Evolutionary conservation across 768 basidiomycete species (phyloP).

Genomic region (Mycena olivaceomarginata): DNA sequence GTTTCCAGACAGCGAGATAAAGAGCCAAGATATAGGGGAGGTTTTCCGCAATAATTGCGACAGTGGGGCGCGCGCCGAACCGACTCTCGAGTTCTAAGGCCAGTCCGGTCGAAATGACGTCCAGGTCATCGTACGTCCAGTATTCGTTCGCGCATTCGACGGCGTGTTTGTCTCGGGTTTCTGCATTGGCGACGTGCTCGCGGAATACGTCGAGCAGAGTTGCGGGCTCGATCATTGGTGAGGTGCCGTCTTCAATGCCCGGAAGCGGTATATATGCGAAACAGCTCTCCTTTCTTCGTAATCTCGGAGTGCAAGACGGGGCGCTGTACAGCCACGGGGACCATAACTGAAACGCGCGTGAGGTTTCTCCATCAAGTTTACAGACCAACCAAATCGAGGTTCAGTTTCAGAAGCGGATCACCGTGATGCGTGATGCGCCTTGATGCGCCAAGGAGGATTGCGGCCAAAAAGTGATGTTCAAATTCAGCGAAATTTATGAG

Average conservation of each 20-base stretch:
- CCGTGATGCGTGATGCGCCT: too few relatives aligned
- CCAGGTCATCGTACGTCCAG: slow-evolving; percentile 59
- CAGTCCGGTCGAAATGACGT: slow-evolving; percentile 55
- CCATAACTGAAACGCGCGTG: too few relatives aligned
- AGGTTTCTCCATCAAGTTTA: too few relatives aligned
- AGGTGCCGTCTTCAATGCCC: neutral
- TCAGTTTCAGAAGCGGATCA: too few relatives aligned
- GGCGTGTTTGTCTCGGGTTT: slow-evolving; percentile 33
- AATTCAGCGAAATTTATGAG: too few relatives aligned
- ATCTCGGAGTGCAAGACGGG: too few relatives aligned
- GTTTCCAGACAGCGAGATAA: slow-evolving; percentile 58
- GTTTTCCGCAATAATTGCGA: slow-evolving; percentile 59
- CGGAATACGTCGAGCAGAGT: slow-evolving; percentile 24
- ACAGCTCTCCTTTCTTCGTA: too few relatives aligned
- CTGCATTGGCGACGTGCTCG: neutral
- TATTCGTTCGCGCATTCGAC: slow-evolving; percentile 54
- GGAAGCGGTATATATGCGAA: neutral
- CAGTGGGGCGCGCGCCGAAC: slow-evolving; percentile 52
- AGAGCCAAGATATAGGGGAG: slow-evolving; percentile 57
- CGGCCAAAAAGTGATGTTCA: too few relatives aligned
- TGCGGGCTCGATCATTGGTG: neutral
- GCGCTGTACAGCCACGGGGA: too few relatives aligned
- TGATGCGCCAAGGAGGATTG: too few relatives aligned
- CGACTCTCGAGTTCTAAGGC: slow-evolving; percentile 50
- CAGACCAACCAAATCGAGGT: too few relatives aligned